Base-by-base conservation (phyloP, 1,139 yeast species). In the Zygoascus sp. region DNA sequence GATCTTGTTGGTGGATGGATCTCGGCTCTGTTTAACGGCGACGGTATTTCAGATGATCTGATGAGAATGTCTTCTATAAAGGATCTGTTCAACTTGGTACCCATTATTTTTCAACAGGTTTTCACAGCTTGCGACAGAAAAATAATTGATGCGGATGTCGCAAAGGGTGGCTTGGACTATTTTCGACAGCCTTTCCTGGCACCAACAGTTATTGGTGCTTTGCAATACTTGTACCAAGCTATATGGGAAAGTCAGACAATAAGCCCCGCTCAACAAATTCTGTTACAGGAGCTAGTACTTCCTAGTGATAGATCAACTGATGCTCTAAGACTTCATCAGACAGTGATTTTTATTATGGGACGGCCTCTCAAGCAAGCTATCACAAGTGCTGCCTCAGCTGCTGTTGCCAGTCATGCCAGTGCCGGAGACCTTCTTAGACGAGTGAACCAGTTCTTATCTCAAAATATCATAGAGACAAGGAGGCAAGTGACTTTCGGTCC, bases 11-110 rank as follows among this genome's bases (percentile, higher is more conserved):
- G 78, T 42, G 84, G 80, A 36, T 90, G 97, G 97, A 76, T 86
- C 38, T 71, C 76, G 37, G 92, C 94, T 1, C 65, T 90, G 41
- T 89, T 86, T 65, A 90, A 87, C 51, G 79, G 87, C 38, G 94
- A 89, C 46, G 96, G 96, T 2, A 77, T 90, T 37, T 81, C 95
- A 0, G 97, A 90, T 63, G 90, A 84, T 30, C 68, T 89, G 48
- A 79, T 89, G 59, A 77, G 81, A 55, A 70, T 80, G 4, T 78
- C 87, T 2, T 72, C 81, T 16, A 76, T 84, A 20, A 79, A 81
- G 56, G 92, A 86, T 50, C 76, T 86, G 44, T 78, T 84, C 50
- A 73, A 74, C 36, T 63, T 90, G 40, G 76, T 88, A 13, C 95
- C 96, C 0, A 71, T 79, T 4, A 77, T 90, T 11, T 80, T 87